Evolutionary conservation across 2,329 filamentous ascomycete species (phyloP), one percentile per base, ranked within the genome.

Genomic region (Mycosphaerella arachidis): DNA sequence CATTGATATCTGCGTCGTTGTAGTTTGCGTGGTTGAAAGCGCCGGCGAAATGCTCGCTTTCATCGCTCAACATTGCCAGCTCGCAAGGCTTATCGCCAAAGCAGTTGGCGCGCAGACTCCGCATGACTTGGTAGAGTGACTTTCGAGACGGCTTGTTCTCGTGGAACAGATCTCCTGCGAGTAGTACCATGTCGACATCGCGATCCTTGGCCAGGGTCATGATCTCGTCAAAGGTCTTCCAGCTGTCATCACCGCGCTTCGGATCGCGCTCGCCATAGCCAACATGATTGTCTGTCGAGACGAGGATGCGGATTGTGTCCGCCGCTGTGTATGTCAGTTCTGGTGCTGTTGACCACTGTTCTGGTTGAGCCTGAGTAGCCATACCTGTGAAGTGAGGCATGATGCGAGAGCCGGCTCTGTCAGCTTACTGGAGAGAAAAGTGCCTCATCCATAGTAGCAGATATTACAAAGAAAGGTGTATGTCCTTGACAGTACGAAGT

Each of bases 101-200:
- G 71, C 94, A 97, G 72, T 97, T 96, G 81, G 92, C 89, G 56
- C 94, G 87, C 31, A 99, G 81, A 1, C 91, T 94, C 33, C 91
- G 87, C 91, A 97, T 97, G 63, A 99, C 94, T 73, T 99, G 91
- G 73, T 94, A 97, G 84, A 99, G 90, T 30, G 92, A 88, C 72
- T 97, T 96, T 61, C 94, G 86, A 6, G 92, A 97, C 3, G 94
- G 95, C 70, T 96, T 96, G 75, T 99, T 99, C 68, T 99, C 93
- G 73, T 99, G 95, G 72, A 99, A 99, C 1, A 99, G 83, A 73
- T 99, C 94, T 51, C 94, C 94, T 2, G 89, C 93, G 4, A 99
- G 86, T 1, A 99, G 82, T 0, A 99, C 90, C 94, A 99, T 97
- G 75, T 99, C 94, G 66, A 99, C 94, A 78, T 99, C 94, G 72